phyloP scores from a whole-genome alignment of 805 yeast genomes.

The Nakazawaea ishiwadae region DNA sequence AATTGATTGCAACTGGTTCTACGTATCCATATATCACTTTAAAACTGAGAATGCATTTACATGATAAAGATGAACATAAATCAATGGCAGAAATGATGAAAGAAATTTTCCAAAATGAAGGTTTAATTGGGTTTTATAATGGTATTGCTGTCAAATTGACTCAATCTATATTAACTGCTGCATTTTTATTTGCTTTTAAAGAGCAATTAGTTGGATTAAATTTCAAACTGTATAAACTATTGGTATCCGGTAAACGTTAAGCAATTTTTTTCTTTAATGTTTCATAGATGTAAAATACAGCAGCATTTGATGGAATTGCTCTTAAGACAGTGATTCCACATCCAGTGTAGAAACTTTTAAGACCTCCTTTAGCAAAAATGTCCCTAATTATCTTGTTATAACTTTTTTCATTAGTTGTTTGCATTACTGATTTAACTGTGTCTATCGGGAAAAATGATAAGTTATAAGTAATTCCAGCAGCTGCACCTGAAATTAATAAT shows the following conservation, averaged over 20 bases:
- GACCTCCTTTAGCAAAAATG: slow-evolving; percentile 50
- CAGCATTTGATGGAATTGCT: slow-evolving; percentile 87
- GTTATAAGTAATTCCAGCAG: slow-evolving; percentile 82
- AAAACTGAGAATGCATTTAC: slow-evolving; percentile 83
- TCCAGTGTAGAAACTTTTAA: slow-evolving; percentile 76
- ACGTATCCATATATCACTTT: slow-evolving; percentile 92
- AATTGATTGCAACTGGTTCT: slow-evolving; percentile 79
- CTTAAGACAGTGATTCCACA: slow-evolving; percentile 75
- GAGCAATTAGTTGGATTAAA: slow-evolving; percentile 72
- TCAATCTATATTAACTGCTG: slow-evolving; percentile 85
- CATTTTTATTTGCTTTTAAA: slow-evolving; percentile 84
- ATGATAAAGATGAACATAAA: slow-evolving; percentile 22
- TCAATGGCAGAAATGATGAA: slow-evolving; percentile 47
- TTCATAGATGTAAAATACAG: slow-evolving; percentile 80
- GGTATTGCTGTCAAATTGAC: slow-evolving; percentile 77
- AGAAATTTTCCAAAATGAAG: slow-evolving; percentile 64
- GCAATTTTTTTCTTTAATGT: slow-evolving; percentile 35
- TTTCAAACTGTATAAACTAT: slow-evolving; percentile 24
- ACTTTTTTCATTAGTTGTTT: slow-evolving; percentile 44
- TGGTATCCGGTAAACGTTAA: neutral
- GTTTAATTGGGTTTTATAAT: slow-evolving; percentile 70
- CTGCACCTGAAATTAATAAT: slow-evolving; percentile 72
- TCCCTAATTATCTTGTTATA: slow-evolving; percentile 32
- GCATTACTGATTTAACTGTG: slow-evolving; percentile 83
- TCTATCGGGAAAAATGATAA: slow-evolving; percentile 83